Evolutionary conservation across 2,329 filamentous ascomycete genomes (phyloP).

Genomic region (Aspergillus sp.): DNA sequence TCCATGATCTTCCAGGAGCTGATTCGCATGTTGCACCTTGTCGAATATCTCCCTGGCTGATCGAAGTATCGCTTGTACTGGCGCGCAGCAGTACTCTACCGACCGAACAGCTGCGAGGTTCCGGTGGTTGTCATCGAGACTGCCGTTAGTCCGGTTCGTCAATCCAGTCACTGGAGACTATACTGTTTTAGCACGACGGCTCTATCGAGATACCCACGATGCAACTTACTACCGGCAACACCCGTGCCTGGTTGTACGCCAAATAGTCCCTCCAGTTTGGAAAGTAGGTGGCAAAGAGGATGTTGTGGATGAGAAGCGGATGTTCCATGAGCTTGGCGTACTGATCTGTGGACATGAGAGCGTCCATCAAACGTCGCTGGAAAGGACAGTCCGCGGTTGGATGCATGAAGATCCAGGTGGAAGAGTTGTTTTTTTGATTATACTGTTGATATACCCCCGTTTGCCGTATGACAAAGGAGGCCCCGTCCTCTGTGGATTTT

Average conservation of each 20-base stretch:
- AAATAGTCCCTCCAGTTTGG: slow-evolving; percentile 32
- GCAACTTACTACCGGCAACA: slow-evolving; percentile 20
- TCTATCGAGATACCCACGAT: too few species aligned
- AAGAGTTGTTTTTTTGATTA: slow-evolving; percentile 18
- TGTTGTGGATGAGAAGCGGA: slow-evolving; percentile 25
- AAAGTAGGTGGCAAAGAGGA: slow-evolving; percentile 28
- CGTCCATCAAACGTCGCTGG: slow-evolving; percentile 15
- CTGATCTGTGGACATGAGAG: slow-evolving; percentile 7
- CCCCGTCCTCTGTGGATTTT: slow-evolving; percentile 17
- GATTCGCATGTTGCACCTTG: slow-evolving; percentile 9
- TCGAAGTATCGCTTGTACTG: slow-evolving; percentile 19
- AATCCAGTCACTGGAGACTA: slow-evolving; percentile 10
- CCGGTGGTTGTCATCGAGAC: slow-evolving; percentile 19
- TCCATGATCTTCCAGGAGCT: slow-evolving; percentile 4
- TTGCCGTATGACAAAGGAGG: slow-evolving; percentile 30
- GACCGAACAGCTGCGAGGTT: slow-evolving; percentile 14
- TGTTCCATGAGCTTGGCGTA: slow-evolving; percentile 10
- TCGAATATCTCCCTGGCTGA: slow-evolving; percentile 14
- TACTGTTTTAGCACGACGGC: too few species aligned
- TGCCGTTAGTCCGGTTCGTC: slow-evolving; percentile 6
- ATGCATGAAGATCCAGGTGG: slow-evolving; percentile 26
- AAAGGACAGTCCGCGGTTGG: slow-evolving; percentile 17
- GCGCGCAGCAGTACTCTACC: slow-evolving; percentile 21
- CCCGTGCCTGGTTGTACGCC: slow-evolving; percentile 20
- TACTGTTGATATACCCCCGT: slow-evolving; percentile 32